phyloP scores from a whole-genome alignment of 768 basidiomycete genomes.

The Amanita rimosa region DNA sequence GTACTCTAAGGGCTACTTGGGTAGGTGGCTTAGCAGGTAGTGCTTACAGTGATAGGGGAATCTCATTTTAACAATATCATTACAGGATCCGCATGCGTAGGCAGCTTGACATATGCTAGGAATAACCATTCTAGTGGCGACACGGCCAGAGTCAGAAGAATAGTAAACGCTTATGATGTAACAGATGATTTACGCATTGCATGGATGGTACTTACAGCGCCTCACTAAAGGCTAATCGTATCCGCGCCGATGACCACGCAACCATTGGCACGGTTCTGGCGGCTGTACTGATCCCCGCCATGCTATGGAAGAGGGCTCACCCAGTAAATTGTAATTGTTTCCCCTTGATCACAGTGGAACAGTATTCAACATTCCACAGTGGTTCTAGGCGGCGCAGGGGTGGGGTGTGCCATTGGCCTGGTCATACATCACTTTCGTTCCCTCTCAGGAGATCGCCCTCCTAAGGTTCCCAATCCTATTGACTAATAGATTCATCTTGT shows the following conservation, averaged over 20 bases:
- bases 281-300: slow-evolving; percentile 51
- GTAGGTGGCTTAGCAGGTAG: slow-evolving; percentile 51
- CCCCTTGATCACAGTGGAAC: background rate
- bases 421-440: background rate
- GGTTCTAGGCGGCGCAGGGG: background rate
- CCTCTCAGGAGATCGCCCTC: background rate
- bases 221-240: slow-evolving; percentile 33
- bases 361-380: background rate
- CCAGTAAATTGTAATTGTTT: slow-evolving; percentile 42
- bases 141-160: slow-evolving; percentile 34
- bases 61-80: background rate
- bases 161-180: slow-evolving; percentile 51
- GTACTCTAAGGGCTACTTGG: slow-evolving; percentile 64
- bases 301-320: slow-evolving; percentile 63
- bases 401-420: background rate
- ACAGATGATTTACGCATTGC: slow-evolving; percentile 2
- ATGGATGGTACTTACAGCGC: background rate
- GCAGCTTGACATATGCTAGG: slow-evolving; percentile 49
- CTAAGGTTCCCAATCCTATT: background rate
- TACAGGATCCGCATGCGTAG: slow-evolving; percentile 38
- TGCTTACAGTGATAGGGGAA: slow-evolving; percentile 8
- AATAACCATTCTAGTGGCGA: slow-evolving; percentile 42
- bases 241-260: slow-evolving; percentile 64
- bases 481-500: background rate
- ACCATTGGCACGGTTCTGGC: slow-evolving; percentile 62